Evolutionary conservation across 768 basidiomycete species (phyloP), one percentile per base, ranked within the genome.

Genomic region (Tulasnella calospora): DNA sequence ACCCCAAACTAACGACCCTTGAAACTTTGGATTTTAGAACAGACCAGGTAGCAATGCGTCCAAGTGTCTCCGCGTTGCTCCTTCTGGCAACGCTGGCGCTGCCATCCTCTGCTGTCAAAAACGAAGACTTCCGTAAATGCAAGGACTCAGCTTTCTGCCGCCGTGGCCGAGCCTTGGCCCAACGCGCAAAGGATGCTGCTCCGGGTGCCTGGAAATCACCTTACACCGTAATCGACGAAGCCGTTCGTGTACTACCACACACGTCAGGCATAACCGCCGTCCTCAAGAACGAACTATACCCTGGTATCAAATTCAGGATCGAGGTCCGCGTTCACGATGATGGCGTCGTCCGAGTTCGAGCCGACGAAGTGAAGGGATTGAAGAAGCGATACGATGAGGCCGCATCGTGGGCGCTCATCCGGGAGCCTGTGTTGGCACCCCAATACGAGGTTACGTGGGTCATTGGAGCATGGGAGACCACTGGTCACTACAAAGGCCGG

Each of bases 61-160:
- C 23, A 67, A 67, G 61, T 67, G 61, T 67, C 61, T 67, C 61
- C 33, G 33, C 61, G 13, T 40, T 80, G 38, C 72, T 80, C 21
- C 73, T 79, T 40, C 73, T 79, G 74, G 17, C 78, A 23, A 69
- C 73, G 47, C 77, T 81, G 57, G 76, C 78, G 36, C 71, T 74
- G 40, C 38, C 79, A 3, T 73, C 73, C 17, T 33, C 44, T 6
- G 84, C 83, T 8, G 86, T 87, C 80, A 87, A 87, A 86, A 86
- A 87, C 27, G 88, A 92, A 79, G 95, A 98, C 85, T 99, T 96
- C 88, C 98, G 98, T 85, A 94, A 90, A 78, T 99, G 98, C 83
- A 88, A 88, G n/a, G 94, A 99, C 84, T 90, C 95, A 0, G 96
- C 94, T 27, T 99, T 99, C 85, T 99, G 98, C 86, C 89, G 94